These are phyloP conservation scores for Cutaneotrichosporon arboriforme DNA, from an alignment of 1,284 basidiomycete species.

Conservation along the genomic window DNA sequence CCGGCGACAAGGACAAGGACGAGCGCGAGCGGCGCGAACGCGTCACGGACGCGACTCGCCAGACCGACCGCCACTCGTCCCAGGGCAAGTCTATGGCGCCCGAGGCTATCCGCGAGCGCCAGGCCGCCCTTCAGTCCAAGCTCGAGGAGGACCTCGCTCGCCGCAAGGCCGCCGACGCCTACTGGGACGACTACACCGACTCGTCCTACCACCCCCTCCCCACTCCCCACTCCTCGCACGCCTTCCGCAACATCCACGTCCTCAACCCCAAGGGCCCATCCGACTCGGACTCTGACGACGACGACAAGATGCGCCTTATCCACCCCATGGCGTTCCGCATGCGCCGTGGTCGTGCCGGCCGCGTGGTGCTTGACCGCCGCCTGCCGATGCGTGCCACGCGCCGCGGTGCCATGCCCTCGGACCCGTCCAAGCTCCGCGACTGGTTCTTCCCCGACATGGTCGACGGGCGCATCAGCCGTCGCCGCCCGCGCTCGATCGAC, in stretches of 20 bases:
- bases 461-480: conserved; percentile 10
- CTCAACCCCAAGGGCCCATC: conserved; percentile 38
- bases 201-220: conserved; percentile 62
- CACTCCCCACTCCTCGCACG: conserved; percentile 49
- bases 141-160: conserved; percentile 64
- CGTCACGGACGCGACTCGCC: conserved; percentile 27
- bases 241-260: conserved; percentile 43
- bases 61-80: conserved; percentile 19
- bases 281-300: conserved; percentile 28
- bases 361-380: conserved; percentile 70
- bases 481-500: conserved; percentile 35
- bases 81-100: conserved; percentile 36
- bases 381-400: conserved; percentile 37
- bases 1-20: conserved; percentile 39
- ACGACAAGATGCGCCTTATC: conserved; percentile 24
- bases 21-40: conserved; percentile 40
- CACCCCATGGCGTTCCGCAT: conserved; percentile 57
- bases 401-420: conserved; percentile 23
- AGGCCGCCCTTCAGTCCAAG: conserved; percentile 57
- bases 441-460: conserved; percentile 36
- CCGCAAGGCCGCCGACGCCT: conserved; percentile 61
- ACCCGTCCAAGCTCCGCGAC: conserved; percentile 19
- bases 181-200: conserved; percentile 82
- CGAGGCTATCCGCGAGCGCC: conserved; percentile 54
- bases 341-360: conserved; percentile 73